Evolutionary conservation across 2,329 filamentous ascomycete genomes (phyloP).

Genomic region (Beauveria sp.): DNA sequence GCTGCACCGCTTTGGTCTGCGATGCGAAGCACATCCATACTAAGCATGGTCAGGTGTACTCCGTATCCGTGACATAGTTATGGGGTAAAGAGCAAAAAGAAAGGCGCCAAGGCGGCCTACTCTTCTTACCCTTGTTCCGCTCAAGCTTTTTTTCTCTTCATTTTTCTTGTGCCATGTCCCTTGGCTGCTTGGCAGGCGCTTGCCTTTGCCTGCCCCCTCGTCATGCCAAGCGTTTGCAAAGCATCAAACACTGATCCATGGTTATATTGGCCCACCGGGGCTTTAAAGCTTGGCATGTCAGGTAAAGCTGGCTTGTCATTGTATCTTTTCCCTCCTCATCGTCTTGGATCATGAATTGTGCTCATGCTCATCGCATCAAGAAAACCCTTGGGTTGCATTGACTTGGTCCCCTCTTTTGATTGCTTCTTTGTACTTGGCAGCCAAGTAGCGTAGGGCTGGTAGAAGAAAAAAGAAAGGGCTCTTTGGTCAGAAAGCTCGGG

Average conservation of each 20-base stretch:
- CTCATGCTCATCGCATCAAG: no score
- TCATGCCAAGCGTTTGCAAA: constrained; percentile 2
- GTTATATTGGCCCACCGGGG: constrained; percentile 4
- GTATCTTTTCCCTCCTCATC: no score
- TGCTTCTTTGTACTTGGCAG: no score
- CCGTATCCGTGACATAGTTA: neutral
- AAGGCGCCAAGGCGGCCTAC: neutral
- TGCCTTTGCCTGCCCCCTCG: neutral
- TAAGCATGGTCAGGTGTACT: neutral
- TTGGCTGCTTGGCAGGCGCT: neutral
- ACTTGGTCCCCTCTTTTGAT: no score
- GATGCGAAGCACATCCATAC: neutral
- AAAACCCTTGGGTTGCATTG: no score
- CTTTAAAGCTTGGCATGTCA: constrained; percentile 5
- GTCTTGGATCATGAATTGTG: no score
- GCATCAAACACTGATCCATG: neutral
- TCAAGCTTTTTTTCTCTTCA: neutral
- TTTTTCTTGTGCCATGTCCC: neutral
- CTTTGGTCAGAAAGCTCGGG: no score
- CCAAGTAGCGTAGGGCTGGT: no score
- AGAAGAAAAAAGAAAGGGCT: no score
- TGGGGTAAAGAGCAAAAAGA: neutral
- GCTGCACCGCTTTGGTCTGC: neutral
- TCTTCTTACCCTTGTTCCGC: neutral
- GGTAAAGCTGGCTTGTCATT: neutral